A percentile compares a stretch with the other conserved stretches of the same genome.
phyloP scores from a whole-genome alignment of 2,329 filamentous ascomycete genomes.

The Neurospora sp. region DNA sequence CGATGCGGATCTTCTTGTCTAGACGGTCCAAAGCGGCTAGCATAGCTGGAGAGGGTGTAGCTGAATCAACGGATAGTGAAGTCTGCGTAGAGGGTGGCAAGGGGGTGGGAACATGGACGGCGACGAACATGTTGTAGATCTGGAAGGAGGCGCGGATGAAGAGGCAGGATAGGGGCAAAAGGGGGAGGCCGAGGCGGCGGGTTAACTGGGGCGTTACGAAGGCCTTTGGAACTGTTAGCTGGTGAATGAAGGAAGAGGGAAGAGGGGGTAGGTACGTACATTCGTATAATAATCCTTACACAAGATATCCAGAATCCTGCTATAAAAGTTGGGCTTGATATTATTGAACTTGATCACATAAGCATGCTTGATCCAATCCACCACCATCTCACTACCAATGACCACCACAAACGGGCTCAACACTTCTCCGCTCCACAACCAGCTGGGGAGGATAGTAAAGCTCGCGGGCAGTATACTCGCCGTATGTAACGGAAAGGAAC shows the following conservation, averaged over 20 bases:
- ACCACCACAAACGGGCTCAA: constrained; percentile 90
- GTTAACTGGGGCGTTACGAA: constrained; percentile 87
- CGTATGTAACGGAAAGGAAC: constrained; percentile 52
- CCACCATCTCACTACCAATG: constrained; percentile 89
- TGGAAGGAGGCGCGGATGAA: constrained; percentile 93
- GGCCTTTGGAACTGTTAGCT: constrained; percentile 41
- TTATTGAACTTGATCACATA: constrained; percentile 99
- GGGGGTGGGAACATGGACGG: constrained; percentile 71
- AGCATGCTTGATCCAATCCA: constrained; percentile 94
- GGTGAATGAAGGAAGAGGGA: not conserved
- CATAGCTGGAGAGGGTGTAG: constrained; percentile 56
- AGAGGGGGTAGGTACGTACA: constrained; percentile 35
- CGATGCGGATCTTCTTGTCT: constrained; percentile 66
- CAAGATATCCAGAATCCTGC: constrained; percentile 81
- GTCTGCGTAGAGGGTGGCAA: constrained; percentile 56
- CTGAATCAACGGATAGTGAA: constrained; percentile 53
- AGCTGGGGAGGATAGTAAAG: constrained; percentile 80
- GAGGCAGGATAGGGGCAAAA: constrained; percentile 86
- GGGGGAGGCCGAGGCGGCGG: constrained; percentile 77
- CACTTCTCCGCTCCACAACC: constrained; percentile 70
- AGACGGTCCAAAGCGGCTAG: constrained; percentile 71
- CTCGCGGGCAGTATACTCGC: constrained; percentile 77
- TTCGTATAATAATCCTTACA: constrained; percentile 98
- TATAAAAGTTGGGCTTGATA: constrained; percentile 82
- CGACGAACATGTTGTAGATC: constrained; percentile 96